These are phyloP conservation scores for Diaporthe amygdali DNA, from an alignment of 2,329 filamentous ascomycete species.

Conservation along the genomic window DNA sequence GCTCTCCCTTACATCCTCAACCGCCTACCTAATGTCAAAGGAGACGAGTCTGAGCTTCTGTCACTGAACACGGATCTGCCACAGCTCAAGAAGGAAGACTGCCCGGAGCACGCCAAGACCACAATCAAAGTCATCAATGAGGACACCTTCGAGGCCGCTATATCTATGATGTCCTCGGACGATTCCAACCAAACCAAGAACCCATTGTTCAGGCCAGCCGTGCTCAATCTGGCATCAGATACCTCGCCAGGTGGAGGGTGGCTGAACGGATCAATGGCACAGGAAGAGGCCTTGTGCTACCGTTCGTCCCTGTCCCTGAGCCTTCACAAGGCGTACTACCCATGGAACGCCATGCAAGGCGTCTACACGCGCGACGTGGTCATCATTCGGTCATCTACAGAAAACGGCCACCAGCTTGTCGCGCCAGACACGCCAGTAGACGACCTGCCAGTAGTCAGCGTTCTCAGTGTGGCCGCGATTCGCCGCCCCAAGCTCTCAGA, in stretches of 20 bases:
- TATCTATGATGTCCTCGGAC: conserved; percentile 31
- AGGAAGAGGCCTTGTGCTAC: conserved; percentile 74
- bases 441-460: conserved; percentile 58
- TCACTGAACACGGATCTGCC: conserved; percentile 40
- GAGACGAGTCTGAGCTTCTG: conserved; percentile 43
- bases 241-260: conserved; percentile 66
- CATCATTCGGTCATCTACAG: conserved; percentile 33
- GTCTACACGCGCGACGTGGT: conserved; percentile 40
- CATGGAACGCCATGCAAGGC: conserved; percentile 28
- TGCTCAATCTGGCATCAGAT: conserved; percentile 71
- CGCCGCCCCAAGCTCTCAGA: conserved; percentile 41
- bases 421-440: conserved; percentile 22
- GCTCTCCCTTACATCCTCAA: conserved; percentile 53
- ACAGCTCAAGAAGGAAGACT: conserved; percentile 44
- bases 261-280: conserved; percentile 64
- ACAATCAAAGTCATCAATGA: conserved; percentile 57
- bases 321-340: conserved; percentile 41
- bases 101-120: conserved; percentile 43
- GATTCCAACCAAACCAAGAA: not conserved
- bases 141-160: conserved; percentile 63
- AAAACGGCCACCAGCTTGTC: conserved; percentile 33
- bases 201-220: conserved; percentile 48
- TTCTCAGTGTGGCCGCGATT: conserved; percentile 64
- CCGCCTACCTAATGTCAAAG: conserved; percentile 45
- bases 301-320: conserved; percentile 60